Evolutionary conservation across 2,329 filamentous ascomycete species (phyloP), one percentile per base, ranked within the genome.

Genomic region (Verticillium klebahnii): DNA sequence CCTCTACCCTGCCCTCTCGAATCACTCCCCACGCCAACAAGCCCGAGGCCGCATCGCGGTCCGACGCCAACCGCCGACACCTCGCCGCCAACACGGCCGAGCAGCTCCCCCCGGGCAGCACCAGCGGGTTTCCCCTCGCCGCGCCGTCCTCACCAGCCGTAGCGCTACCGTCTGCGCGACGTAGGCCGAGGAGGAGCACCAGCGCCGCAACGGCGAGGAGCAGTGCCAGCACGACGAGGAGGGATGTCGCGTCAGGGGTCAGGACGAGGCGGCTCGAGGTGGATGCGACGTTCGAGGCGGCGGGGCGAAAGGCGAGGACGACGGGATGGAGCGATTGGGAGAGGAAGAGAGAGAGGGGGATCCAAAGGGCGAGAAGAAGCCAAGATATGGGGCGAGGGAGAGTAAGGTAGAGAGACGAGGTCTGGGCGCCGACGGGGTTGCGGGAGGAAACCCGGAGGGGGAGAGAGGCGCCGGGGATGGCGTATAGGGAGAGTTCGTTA

Each of bases 61-160:
- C 69, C 45, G 70, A 71, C 9, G 67, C 68, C 19, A 69, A 65
- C 5, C 76, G 71, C 61, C 83, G 81, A 69, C 81, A 83, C 58
- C 77, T 71, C 29, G 82, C 76, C 68, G 77, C 79, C 64, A 85
- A 68, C n/a, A 83, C 81, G 9, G 81, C 82, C 63, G 79, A 82
- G 71, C 82, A 84, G 52, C 75, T 73, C 12, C 82, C 82, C 34
- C 77, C 80, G 25, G 69, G 70, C 39, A 85, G 66, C 1, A 75
- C 75, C 29, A 85, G 76, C 25, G 82, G 82, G 71, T 84, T 85
- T 1, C 79, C 80, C 17, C 72, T 68, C 19, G 72, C 71, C 11
- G 68, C 66, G 52, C 75, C 76, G 61, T 74, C 72, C 7, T 74
- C 73, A 19, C 19, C 15, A 25, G 67, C 67, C 34, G 74, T 72